Conservation (phyloP, 805 yeast species). For the Wickerhamomyces canadensis region DNA sequence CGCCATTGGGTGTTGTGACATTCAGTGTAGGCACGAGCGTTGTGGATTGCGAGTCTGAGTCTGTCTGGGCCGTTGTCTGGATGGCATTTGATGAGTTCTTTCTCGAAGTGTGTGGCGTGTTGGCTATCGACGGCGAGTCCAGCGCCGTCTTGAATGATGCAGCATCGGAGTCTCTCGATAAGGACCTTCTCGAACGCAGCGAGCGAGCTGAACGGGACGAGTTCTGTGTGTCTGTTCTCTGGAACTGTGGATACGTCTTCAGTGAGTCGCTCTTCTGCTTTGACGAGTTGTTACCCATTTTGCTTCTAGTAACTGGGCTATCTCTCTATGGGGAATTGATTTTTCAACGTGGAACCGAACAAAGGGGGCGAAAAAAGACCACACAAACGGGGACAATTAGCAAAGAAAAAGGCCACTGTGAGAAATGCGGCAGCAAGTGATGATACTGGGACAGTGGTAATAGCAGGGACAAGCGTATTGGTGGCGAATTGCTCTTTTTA, state of each 20-base stretch:
- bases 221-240: constrained; percentile 49
- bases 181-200: constrained; percentile 26
- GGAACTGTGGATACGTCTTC: constrained; percentile 35
- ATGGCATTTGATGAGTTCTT: constrained; percentile 19
- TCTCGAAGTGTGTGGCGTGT: constrained; percentile 21
- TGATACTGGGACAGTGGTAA: no score
- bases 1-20: constrained; percentile 24
- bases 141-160: constrained; percentile 28
- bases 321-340: no score
- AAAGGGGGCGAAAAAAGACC: no score
- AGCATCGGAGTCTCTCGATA: constrained; percentile 25
- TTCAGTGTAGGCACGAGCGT: constrained; percentile 14
- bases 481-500: no score
- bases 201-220: constrained; percentile 45
- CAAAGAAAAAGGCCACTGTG: no score
- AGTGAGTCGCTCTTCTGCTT: constrained; percentile 23
- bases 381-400: no score
- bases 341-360: no score
- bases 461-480: no score
- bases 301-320: no score
- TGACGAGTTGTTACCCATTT: constrained; percentile 27
- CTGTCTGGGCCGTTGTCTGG: constrained; percentile 7
- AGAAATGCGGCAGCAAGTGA: no score
- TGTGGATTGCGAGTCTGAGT: constrained; percentile 7
- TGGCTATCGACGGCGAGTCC: constrained; percentile 23